These are phyloP conservation scores for Funneliformis caledonium DNA, from an alignment of 371 early-diverging fungal genomes.

Conservation along the genomic window DNA sequence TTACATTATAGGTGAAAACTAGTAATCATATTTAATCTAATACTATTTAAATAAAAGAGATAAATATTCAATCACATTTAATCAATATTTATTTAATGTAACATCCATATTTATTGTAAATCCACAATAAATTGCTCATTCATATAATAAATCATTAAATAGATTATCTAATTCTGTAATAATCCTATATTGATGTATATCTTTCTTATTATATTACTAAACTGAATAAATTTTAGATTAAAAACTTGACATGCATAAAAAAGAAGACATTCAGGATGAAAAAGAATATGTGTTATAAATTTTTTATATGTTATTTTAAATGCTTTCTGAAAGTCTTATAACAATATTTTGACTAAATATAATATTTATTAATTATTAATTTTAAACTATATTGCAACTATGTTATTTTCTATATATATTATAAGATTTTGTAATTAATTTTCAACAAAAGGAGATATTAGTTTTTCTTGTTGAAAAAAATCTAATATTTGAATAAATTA, in stretches of 20 bases:
- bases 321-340: not conserved
- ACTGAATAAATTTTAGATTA: not conserved
- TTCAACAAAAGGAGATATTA: constrained; percentile 3
- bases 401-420: not conserved
- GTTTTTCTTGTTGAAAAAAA: not conserved
- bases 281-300: too few relatives aligned
- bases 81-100: too few relatives aligned
- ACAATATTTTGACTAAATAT: not conserved
- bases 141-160: not conserved
- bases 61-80: not conserved
- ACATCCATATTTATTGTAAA: not conserved
- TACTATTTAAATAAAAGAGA: not conserved
- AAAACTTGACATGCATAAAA: too few relatives aligned
- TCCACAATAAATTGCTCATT: not conserved
- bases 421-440: not conserved
- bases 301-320: too few relatives aligned
- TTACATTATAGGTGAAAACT: not conserved
- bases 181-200: not conserved
- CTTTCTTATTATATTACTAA: not conserved
- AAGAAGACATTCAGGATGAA: too few relatives aligned
- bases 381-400: not conserved
- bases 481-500: too few relatives aligned
- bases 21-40: constrained; percentile 7
- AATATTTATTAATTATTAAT: not conserved
- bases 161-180: constrained; percentile 15